phyloP scores from a whole-genome alignment of 106 monocot genomes.

The Narthecium ossifragum region DNA sequence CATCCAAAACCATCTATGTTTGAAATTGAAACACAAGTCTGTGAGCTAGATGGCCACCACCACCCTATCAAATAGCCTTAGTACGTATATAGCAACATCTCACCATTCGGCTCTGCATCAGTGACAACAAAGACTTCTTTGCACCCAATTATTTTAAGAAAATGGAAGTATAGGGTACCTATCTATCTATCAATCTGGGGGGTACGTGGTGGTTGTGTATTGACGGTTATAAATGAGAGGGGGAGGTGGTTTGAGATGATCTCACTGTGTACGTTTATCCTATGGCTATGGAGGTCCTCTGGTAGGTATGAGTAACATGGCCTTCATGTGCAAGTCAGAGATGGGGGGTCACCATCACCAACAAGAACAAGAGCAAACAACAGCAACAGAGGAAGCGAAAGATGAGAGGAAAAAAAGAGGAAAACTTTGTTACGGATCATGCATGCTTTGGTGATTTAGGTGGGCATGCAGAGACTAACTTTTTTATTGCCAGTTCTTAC shows the following conservation, averaged over 20 bases:
- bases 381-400: too few relatives aligned
- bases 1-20: neutral
- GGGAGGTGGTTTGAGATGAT: constrained; percentile 1
- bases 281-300: neutral
- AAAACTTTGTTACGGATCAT: too few relatives aligned
- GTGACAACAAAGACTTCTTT: neutral
- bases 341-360: constrained; percentile 3
- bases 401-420: too few relatives aligned
- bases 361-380: too few relatives aligned
- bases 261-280: constrained; percentile 1
- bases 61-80: neutral
- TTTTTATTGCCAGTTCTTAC: too few relatives aligned
- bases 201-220: neutral
- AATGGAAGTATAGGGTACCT: too few relatives aligned
- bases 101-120: neutral
- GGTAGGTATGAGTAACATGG: constrained; percentile 10
- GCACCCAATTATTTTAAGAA: too few relatives aligned
- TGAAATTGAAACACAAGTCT: neutral
- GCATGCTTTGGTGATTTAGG: too few relatives aligned
- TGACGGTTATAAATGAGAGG: neutral
- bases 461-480: too few relatives aligned
- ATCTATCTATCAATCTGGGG: too few relatives aligned
- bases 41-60: neutral
- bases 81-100: neutral
- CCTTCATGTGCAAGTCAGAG: constrained; percentile 10